Evolutionary conservation across 1,284 basidiomycete genomes (phyloP), one percentile per base, ranked within the genome.

Genomic region (Phellinidium pouzarii): DNA sequence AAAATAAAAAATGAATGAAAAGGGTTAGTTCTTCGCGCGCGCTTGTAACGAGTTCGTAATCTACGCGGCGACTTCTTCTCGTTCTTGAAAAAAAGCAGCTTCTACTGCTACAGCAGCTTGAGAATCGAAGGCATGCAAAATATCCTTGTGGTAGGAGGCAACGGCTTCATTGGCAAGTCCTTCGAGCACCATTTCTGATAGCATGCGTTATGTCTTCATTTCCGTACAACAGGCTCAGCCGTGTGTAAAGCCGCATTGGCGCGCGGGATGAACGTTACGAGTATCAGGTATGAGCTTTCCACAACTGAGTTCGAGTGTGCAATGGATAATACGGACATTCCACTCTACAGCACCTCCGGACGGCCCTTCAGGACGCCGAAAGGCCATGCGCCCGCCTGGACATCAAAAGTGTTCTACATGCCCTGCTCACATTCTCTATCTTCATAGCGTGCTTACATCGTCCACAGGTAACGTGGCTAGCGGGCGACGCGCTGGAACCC

Each of bases 111-210:
- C 48, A 51, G 2, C 40, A 54, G n/a, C 26, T 22, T 14, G 19
- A 43, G 51, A 6, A 7, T 7, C 29, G 6, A 31, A 59, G 74
- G 56, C 58, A 34, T 75, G 57, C 79, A 77, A 58, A 82, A 76
- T 64, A 77, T 96, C 54, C 79, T 94, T 6, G 92, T 97, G 27
- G 81, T 96, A 1, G 94, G 94, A 17, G 94, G 94, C 27, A 96
- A 96, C 68, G 94, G 94, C 11, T 97, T 95, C 72, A 82, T 97
- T 59, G 94, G 92, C 89, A 60, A 56, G 73, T 17, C 1, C 37
- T 7, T 8, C 3, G 11, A 34, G 2, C 14, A 34, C 3, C 3
- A 23, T 40, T 26, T 17, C 26, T 42, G 12, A 11, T 22, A 45
- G 20, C 25, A 14, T 45, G 8, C 48, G 44, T 27, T 17, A 9